Percentiles rank a stretch among this genome's conserved stretches.
phyloP scores from a whole-genome alignment of 2,329 filamentous ascomycete genomes.

The Diaporthe sp. region DNA sequence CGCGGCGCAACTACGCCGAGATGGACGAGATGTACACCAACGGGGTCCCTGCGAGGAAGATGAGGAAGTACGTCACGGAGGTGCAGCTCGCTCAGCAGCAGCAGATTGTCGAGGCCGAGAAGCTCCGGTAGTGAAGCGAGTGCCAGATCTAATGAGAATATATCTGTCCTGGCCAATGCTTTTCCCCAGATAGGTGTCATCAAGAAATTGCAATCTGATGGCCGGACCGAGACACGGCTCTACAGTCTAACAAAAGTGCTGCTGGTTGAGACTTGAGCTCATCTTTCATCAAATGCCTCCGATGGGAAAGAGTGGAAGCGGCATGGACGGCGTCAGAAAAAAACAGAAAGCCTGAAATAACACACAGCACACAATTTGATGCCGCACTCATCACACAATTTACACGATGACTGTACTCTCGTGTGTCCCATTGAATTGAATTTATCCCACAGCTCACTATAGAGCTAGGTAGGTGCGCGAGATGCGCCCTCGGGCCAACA shows the following conservation, averaged over 20 bases:
- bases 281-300: not conserved
- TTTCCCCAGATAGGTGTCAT: too few relatives aligned
- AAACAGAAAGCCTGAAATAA: too few relatives aligned
- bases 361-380: not conserved
- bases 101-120: not conserved
- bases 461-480: conserved; percentile 1
- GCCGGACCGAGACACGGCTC: too few relatives aligned
- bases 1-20: conserved; percentile 43
- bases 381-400: not conserved
- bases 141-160: not conserved
- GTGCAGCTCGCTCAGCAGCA: conserved; percentile 31
- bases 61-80: conserved; percentile 41
- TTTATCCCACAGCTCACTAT: not conserved
- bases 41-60: conserved; percentile 40
- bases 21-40: conserved; percentile 45
- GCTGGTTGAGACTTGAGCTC: not conserved
- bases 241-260: not conserved
- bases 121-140: not conserved
- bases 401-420: not conserved
- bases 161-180: not conserved
- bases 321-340: too few relatives aligned
- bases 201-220: too few relatives aligned
- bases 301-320: not conserved
- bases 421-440: conserved; percentile 25
- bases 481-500: not conserved